phyloP scores from a whole-genome alignment of 2,329 filamentous ascomycete genomes.

The Sporothrix brunneoviolacea region DNA sequence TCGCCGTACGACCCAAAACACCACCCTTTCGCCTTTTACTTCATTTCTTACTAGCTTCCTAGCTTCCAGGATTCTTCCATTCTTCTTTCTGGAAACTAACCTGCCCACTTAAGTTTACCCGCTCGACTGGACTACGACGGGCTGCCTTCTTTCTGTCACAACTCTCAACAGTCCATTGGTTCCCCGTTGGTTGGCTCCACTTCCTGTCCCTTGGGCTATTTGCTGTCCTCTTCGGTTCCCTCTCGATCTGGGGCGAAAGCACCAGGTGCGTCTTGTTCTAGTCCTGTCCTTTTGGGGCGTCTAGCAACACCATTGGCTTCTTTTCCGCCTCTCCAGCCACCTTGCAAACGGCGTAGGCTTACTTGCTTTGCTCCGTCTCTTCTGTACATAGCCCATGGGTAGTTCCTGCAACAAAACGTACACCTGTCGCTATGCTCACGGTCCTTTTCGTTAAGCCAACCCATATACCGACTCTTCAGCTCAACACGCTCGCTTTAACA shows the following conservation, averaged over 20 bases:
- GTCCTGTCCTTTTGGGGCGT: neutral
- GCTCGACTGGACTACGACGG: neutral
- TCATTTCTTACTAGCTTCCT: neutral
- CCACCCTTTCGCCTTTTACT: neutral
- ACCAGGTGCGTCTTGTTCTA: neutral
- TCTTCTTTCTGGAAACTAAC: too few species aligned
- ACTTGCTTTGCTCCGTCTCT: neutral
- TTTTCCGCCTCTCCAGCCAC: slow-evolving; percentile 1
- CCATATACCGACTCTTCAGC: neutral
- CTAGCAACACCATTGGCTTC: neutral
- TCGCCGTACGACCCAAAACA: neutral
- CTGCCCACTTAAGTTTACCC: neutral
- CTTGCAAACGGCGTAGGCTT: neutral
- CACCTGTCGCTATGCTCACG: neutral
- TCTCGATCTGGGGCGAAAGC: neutral
- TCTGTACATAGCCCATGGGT: neutral
- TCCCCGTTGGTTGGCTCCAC: neutral
- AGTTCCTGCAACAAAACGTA: neutral
- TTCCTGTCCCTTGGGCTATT: neutral
- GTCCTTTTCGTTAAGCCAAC: slow-evolving; percentile 12
- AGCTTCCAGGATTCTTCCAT: too few species aligned
- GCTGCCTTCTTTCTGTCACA: neutral
- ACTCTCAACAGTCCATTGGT: neutral
- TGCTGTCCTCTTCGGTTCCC: neutral
- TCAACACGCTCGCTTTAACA: neutral